Base-by-base conservation (phyloP, 768 basidiomycete species). In the Boletus tomentosulus region DNA sequence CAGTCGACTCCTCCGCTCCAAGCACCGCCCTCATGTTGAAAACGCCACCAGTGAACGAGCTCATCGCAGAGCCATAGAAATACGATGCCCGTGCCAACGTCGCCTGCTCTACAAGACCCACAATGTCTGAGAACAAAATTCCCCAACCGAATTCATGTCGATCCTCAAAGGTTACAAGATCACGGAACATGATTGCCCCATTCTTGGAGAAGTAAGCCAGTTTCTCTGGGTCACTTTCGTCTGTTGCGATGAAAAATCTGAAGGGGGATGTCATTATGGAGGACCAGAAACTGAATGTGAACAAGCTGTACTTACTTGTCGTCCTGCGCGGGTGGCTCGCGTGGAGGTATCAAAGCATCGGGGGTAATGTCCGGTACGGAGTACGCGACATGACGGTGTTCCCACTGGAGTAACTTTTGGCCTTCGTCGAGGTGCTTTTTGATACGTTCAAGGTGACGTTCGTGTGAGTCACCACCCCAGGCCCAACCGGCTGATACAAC, bases 161-260 rank as follows among this genome's bases (percentile, higher is more conserved):
- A 51, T 77, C 76, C 37, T 74, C 70, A 25, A 66, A 57, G 27
- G 73, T 74, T 16, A 78, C 55, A 7, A 78, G 61, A 57, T 78
- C 76, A 33, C 52, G 47, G 43, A 77, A 58, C 56, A 77, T 58
- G 9, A 78, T 46, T 1, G 69, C 76, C 9, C 73, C 73, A 19
- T 66, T 57, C 16, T 62, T 58, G 8, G 63, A 57, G 42, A 76
- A 64, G 51, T 65, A 66, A 6, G 28, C 41, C 16, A 76, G 39
- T 39, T 63, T 66, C 11, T 64, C 64, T 8, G 68, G 57, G 48
- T 66, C 60, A 31, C 69, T 68, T 54, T 78, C 76, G 54, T 77
- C 76, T 42, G 69, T 71, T 28, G 71, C 69, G 16, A 69, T 46
- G 53, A 62, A 71, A 47, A 71, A 72, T 25, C 68, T 66, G 39